These are phyloP conservation scores for Termitomyces sp. DNA, from an alignment of 768 basidiomycete species.

Conservation along the genomic window DNA sequence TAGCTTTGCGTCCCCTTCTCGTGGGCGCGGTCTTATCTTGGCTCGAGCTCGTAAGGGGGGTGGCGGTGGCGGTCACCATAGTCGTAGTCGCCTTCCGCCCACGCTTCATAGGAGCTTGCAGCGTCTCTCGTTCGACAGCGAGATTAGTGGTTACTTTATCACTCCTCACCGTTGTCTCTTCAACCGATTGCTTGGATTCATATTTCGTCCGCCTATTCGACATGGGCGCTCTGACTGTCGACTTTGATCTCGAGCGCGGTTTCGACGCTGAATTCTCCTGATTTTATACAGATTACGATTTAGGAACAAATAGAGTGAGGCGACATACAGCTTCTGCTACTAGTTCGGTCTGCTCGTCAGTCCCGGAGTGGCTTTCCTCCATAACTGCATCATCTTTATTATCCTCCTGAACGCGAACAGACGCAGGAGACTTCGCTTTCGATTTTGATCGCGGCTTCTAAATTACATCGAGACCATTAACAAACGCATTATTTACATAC, in stretches of 20 bases:
- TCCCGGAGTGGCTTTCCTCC: background rate
- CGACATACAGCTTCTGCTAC: background rate
- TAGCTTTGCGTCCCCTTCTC: background rate
- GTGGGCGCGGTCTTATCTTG: background rate
- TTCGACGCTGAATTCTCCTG: background rate
- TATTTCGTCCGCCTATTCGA: background rate
- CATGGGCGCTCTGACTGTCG: background rate
- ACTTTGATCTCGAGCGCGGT: conserved; percentile 2
- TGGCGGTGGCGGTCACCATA: background rate
- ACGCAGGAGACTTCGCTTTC: background rate
- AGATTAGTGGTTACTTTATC: conserved; percentile 15
- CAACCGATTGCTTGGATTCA: background rate
- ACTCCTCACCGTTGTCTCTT: background rate
- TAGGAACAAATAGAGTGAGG: no score
- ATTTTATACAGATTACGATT: background rate
- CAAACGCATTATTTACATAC: background rate
- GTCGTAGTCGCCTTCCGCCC: conserved; percentile 11
- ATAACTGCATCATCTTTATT: background rate
- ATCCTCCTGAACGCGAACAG: background rate
- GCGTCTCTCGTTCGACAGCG: conserved; percentile 2
- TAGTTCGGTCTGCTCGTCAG: background rate
- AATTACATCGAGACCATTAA: background rate
- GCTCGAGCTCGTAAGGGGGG: background rate
- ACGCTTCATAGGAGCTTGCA: conserved; percentile 8
- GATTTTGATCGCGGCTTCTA: background rate